Evolutionary conservation across 768 basidiomycete species (phyloP), one percentile per base, ranked within the genome.

Genomic region (Collybia sp.): DNA sequence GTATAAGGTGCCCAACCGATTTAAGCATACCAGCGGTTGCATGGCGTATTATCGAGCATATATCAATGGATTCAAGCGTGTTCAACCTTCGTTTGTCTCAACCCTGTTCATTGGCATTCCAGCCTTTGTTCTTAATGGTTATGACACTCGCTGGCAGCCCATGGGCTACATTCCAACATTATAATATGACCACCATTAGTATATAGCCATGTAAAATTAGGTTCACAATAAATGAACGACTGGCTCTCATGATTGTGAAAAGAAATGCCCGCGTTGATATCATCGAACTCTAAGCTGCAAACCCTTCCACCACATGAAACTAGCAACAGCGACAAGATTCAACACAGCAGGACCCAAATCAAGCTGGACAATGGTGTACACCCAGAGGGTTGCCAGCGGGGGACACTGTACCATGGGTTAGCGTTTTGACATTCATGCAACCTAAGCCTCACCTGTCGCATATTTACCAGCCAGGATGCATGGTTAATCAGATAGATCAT

Each of bases 31-130:
- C 75, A 70, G 76, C 76, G 75, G 73, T 61, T 57, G 58, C 25
- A 45, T 65, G 84, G 85, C 82, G 85, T 88, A 88, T 88, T 63
- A 70, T 83, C 79, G 82, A 83, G 84, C 86, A 76, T 55, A 87
- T 33, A 87, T 68, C 40, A 54, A 72, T 8, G 25, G 25, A 25
- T 4, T 8, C 25, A 8, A 8, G 25, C 25, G 8, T 25, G 25
- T 8, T 16, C 38, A 19, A 42, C 42, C 45, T 40, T 35, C 43
- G 53, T 38, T 18, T 20, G 31, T 30, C 18, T 19, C 33, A 15
- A 20, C 16, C 25, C 40, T 15, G 18, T 19, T 16, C 12, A 25
- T 25, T 25, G 25, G 25, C 25, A 25, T 8, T 25, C 8, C 25
- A 25, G 25, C 25, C 25, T 8, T 25, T 25, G 25, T 25, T 25